Evolutionary conservation across 371 early-diverging fungal species (phyloP), one percentile per base, ranked within the genome.

Genomic region (Haplosporangium sp.): DNA sequence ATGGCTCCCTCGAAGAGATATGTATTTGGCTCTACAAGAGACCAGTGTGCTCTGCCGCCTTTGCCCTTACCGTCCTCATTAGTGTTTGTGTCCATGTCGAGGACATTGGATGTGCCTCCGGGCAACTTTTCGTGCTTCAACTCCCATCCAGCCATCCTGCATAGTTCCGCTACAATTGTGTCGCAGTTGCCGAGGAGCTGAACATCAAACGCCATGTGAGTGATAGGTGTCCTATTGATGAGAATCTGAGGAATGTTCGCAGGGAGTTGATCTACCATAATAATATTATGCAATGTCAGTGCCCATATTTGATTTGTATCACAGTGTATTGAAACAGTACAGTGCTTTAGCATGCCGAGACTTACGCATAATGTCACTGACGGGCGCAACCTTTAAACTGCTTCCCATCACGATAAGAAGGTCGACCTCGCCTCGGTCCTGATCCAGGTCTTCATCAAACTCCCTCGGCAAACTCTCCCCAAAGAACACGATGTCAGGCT

Each of bases 381-480:
- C 97, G 6, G 98, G 98, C 0, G 95, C 92, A 1, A 98, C 97
- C 71, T 95, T 95, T n/a, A 98, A 83, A n/a, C 94, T 94, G 40
- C 94, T 94, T 3, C 98, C 98, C 86, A 98, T 97, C 9, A 97
- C 98, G 45, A 98, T 89, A 20, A 98, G 75, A 38, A 98, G 73
- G 80, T 98, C 98, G 16, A 91, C 92, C 36, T 91, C 71, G 20
- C 87, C 86, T 10, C 87, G 84, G 81, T 98, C 98, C 10, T 79
- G 69, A 0, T 86, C 85, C 29, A 96, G 86, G 10, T 79, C 67
- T 21, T 87, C 83, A 65, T 96, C 92, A 65, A 96, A 96, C 56
- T 85, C 88, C 12, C 86, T 84, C 0, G 96, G 94, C 18, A 97
- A 84, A 72, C 92, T 89, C 71, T 98, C 98, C 38, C 96, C 97